These are phyloP conservation scores for Crucibulum laeve DNA, from an alignment of 768 basidiomycete genomes.

Conservation along the genomic window DNA sequence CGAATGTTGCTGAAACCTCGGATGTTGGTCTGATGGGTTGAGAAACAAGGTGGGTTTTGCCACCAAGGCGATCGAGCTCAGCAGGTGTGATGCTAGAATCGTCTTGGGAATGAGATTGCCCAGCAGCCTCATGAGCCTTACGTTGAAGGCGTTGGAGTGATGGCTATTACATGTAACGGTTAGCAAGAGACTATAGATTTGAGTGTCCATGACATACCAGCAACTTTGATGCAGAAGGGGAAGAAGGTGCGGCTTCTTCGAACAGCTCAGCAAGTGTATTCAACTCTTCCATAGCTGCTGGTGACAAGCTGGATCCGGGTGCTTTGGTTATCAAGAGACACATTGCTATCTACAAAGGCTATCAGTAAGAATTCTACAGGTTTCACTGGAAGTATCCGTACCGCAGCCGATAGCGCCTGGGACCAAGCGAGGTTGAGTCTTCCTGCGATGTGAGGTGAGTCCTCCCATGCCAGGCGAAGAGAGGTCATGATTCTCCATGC, in stretches of 20 bases:
- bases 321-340: constrained; percentile 49
- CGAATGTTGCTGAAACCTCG: constrained; percentile 14
- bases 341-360: constrained; percentile 45
- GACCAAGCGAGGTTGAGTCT: constrained; percentile 61
- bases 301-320: constrained; percentile 42
- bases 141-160: constrained; percentile 33
- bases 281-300: constrained; percentile 44
- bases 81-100: constrained; percentile 24
- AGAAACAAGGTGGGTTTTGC: constrained; percentile 34
- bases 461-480: constrained; percentile 36
- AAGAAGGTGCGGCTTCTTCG: constrained; percentile 38
- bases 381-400: constrained; percentile 25
- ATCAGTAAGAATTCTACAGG: neutral
- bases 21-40: constrained; percentile 5
- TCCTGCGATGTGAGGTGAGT: constrained; percentile 34
- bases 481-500: constrained; percentile 61
- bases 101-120: constrained; percentile 18
- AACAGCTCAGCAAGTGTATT: constrained; percentile 40
- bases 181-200: neutral
- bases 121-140: constrained; percentile 39
- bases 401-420: constrained; percentile 58
- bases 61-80: constrained; percentile 54
- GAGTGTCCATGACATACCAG: constrained; percentile 26
- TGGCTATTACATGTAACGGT: constrained; percentile 2
- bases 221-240: constrained; percentile 40